Percentiles rank a stretch among this genome's conserved stretches.
Conservation (phyloP, 1,284 basidiomycete genomes). For the Ceratobasidium theobromae region DNA sequence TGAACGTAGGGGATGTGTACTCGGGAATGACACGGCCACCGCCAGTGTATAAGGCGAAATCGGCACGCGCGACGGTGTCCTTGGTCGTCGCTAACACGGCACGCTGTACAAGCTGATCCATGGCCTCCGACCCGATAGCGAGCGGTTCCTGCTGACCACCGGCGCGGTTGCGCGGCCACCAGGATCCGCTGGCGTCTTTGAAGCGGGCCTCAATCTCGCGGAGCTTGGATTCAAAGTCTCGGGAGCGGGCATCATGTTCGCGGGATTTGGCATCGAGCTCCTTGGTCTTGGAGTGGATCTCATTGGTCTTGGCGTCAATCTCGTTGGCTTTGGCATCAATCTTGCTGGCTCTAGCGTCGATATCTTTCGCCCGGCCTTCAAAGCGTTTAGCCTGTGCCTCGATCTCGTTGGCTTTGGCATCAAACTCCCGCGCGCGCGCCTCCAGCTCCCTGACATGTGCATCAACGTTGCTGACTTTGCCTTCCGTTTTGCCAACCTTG, state of each 20-base stretch:
- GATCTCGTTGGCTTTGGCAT: conserved; percentile 7
- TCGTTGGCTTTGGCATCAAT: conserved; percentile 23
- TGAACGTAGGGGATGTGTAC: conserved; percentile 76
- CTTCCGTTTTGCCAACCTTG: neutral
- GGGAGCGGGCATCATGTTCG: conserved; percentile 8
- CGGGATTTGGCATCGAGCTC: conserved; percentile 9
- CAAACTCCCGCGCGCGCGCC: conserved; percentile 13
- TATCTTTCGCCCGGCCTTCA: conserved; percentile 18
- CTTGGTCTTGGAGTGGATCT: conserved; percentile 4
- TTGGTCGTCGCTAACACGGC: conserved; percentile 59
- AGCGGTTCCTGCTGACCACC: conserved; percentile 18
- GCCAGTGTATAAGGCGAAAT: conserved; percentile 83
- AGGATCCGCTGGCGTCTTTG: conserved; percentile 56
- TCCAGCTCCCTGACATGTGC: conserved; percentile 12
- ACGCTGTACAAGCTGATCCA: conserved; percentile 32
- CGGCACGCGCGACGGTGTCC: conserved; percentile 77
- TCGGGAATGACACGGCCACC: conserved; percentile 81
- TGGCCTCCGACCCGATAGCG: conserved; percentile 21
- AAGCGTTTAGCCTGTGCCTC: conserved; percentile 21
- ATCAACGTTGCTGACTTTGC: conserved; percentile 2
- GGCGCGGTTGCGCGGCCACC: neutral
- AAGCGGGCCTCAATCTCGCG: conserved; percentile 46
- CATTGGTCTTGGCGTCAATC: conserved; percentile 25
- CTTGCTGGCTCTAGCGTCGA: conserved; percentile 7
- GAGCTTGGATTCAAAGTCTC: conserved; percentile 24